Conservation (phyloP, 306 rosid species). For the Vigna trinervia region DNA sequence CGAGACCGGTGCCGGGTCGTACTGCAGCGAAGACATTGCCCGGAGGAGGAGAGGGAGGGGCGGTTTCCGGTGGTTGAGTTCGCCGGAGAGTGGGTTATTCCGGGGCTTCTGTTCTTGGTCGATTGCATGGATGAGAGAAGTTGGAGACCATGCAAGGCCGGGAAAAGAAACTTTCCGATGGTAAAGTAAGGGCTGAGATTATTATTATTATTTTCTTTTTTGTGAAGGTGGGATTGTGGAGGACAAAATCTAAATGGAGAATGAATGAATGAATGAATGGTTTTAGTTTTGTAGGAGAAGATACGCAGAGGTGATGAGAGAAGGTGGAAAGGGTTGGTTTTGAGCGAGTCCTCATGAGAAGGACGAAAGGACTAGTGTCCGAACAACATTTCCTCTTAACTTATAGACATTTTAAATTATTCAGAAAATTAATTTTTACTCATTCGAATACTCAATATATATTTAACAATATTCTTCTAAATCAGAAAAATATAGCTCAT, state of each 20-base stretch:
- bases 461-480: no score
- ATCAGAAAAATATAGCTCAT: no score
- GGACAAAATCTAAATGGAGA: conserved; percentile 32
- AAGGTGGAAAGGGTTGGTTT: conserved; percentile 34
- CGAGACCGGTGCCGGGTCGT: background rate
- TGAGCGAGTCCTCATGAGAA: conserved; percentile 60
- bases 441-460: no score
- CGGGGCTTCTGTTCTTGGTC: conserved; percentile 42
- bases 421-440: no score
- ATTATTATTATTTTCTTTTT: background rate
- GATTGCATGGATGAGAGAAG: conserved; percentile 53
- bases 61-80: background rate
- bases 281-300: conserved; percentile 34
- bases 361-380: conserved; percentile 21
- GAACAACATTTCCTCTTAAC: conserved; percentile 11
- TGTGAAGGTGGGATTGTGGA: conserved; percentile 6
- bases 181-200: background rate
- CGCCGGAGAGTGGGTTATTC: conserved; percentile 46
- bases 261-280: conserved; percentile 43
- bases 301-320: conserved; percentile 38
- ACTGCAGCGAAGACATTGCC: conserved; percentile 39
- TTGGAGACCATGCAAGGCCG: background rate
- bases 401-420: no score
- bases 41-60: background rate
- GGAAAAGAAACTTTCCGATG: background rate